phyloP scores from a whole-genome alignment of 805 yeast genomes.

The Candida cerambycidarum region DNA sequence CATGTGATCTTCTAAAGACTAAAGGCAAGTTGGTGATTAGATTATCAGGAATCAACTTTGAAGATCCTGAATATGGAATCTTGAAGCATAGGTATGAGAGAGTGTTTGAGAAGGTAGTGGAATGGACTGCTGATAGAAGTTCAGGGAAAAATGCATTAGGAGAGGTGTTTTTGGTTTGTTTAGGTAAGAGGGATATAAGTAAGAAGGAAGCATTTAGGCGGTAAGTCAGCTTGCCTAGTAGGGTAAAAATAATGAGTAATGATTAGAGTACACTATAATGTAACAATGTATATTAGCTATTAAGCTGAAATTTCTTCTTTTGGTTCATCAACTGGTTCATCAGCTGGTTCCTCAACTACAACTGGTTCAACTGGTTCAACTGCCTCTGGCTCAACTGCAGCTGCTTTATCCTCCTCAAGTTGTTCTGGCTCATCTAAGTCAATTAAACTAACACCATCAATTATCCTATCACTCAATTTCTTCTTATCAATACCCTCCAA shows the following conservation, averaged over 20 bases:
- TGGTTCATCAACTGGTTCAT: conserved; percentile 16
- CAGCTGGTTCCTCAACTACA: conserved; percentile 12
- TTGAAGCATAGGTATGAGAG: conserved; percentile 22
- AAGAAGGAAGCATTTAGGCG: conserved; percentile 12
- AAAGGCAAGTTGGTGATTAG: conserved; percentile 34
- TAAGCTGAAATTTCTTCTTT: conserved; percentile 16
- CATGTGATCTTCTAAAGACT: conserved; percentile 27
- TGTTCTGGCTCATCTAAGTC: conserved; percentile 6
- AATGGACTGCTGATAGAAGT: conserved; percentile 16
- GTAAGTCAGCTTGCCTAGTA: no score
- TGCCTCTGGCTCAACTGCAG: conserved; percentile 1
- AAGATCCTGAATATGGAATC: conserved; percentile 30
- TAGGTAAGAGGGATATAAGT: conserved; percentile 19
- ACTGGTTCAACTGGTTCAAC: conserved; percentile 5
- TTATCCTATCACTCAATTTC: conserved; percentile 62
- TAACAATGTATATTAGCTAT: conserved; percentile 16
- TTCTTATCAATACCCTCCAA: conserved; percentile 52
- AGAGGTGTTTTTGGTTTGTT: conserved; percentile 31
- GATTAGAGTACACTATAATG: not conserved
- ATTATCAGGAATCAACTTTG: conserved; percentile 22
- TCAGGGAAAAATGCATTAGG: conserved; percentile 1
- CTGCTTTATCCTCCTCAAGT: conserved; percentile 14
- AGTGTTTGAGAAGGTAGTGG: conserved; percentile 28
- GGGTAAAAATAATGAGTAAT: not conserved
- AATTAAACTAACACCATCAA: conserved; percentile 27